Conservation (phyloP, 352 stramenopile genomes). For the Globisporangium radiosum region DNA sequence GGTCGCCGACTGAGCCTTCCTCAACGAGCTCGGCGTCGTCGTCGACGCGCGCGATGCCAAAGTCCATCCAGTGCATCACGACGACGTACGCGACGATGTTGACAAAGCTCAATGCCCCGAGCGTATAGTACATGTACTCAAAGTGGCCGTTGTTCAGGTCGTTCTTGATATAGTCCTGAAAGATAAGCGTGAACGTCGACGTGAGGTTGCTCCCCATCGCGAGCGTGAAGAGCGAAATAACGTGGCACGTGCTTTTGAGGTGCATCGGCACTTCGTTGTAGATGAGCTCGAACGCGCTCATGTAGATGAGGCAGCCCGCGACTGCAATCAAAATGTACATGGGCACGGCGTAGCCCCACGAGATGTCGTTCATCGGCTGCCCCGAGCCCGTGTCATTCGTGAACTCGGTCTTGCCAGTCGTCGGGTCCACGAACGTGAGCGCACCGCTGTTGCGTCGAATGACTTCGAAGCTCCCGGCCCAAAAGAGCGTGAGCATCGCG, state of each 20-base stretch:
- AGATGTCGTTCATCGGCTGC: slow-evolving; percentile 79
- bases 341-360: slow-evolving; percentile 71
- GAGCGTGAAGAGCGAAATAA: slow-evolving; percentile 86
- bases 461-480: slow-evolving; percentile 77
- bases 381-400: slow-evolving; percentile 51
- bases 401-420: slow-evolving; percentile 12
- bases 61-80: slow-evolving; percentile 86
- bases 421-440: slow-evolving; percentile 28
- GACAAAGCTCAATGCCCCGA: slow-evolving; percentile 60
- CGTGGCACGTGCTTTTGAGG: slow-evolving; percentile 84
- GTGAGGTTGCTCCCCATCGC: slow-evolving; percentile 85
- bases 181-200: slow-evolving; percentile 83
- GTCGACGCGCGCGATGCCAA: slow-evolving; percentile 77
- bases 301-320: slow-evolving; percentile 86
- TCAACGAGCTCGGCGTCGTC: slow-evolving; percentile 55
- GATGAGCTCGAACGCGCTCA: slow-evolving; percentile 84
- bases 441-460: slow-evolving; percentile 46
- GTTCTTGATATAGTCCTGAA: slow-evolving; percentile 67
- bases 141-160: slow-evolving; percentile 78
- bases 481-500: slow-evolving; percentile 79
- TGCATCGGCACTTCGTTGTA: slow-evolving; percentile 85
- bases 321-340: slow-evolving; percentile 81
- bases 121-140: slow-evolving; percentile 88
- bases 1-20: slow-evolving; percentile 18
- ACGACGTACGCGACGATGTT: slow-evolving; percentile 71